A percentile compares a stretch with the other conserved stretches of the same genome.
These are phyloP conservation scores for Cordyceps pruinosa DNA, from an alignment of 2,329 filamentous ascomycete genomes.

Conservation along the genomic window DNA sequence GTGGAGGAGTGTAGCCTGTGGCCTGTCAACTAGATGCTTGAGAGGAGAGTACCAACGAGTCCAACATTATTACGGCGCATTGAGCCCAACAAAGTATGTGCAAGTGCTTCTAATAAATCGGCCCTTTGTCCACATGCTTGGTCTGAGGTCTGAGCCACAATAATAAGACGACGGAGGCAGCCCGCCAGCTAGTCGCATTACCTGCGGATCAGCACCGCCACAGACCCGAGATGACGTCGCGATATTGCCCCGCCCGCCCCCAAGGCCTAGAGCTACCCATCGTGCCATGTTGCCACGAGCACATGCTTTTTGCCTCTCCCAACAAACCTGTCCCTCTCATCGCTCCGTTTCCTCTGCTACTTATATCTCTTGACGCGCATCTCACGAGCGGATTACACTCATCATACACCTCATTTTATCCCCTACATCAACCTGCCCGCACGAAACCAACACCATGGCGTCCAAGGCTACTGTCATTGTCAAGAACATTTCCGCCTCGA, in stretches of 20 bases:
- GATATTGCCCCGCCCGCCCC: slow-evolving; percentile 13
- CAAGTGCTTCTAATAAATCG: not conserved
- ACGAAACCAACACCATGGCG: slow-evolving; percentile 42
- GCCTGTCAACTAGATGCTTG: no score
- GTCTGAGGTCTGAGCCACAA: not conserved
- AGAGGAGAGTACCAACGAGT: no score
- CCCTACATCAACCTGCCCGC: slow-evolving; percentile 4
- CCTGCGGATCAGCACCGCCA: slow-evolving; percentile 11
- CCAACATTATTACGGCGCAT: no score
- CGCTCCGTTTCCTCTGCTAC: not conserved
- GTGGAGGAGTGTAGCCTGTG: no score
- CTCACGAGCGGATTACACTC: not conserved
- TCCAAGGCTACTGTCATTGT: slow-evolving; percentile 68
- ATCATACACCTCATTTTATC: not conserved
- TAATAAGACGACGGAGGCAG: not conserved
- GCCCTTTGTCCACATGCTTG: slow-evolving; percentile 4
- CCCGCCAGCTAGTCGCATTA: not conserved
- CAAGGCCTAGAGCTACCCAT: slow-evolving; percentile 2
- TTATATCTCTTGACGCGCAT: not conserved
- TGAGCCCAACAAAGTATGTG: not conserved
- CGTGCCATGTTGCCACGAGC: slow-evolving; percentile 4
- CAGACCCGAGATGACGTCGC: slow-evolving; percentile 9
- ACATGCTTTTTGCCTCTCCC: slow-evolving; percentile 7
- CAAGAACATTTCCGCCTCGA: slow-evolving; percentile 76
- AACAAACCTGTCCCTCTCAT: not conserved